phyloP scores from a whole-genome alignment of 176 grass and related monocot genomes.

The Puccinellia tenuiflora region DNA sequence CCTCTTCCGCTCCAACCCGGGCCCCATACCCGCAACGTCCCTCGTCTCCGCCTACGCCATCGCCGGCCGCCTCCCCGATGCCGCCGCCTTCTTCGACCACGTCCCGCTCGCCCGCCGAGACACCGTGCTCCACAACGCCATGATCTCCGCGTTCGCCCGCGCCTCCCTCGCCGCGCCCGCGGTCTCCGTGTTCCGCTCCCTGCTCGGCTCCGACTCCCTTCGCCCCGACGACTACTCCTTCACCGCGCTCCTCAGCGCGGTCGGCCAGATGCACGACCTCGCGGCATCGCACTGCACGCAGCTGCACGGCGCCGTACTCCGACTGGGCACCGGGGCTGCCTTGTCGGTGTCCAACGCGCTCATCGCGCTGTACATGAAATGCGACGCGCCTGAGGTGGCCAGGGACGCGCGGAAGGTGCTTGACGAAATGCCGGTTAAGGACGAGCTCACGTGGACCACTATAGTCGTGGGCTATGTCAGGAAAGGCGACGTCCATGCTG shows the following conservation, averaged over 20 bases:
- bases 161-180: constrained; percentile 40
- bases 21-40: constrained; percentile 58
- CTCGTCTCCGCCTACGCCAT: constrained; percentile 58
- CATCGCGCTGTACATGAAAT: constrained; percentile 59
- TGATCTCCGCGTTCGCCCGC: constrained; percentile 73
- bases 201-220: constrained; percentile 34
- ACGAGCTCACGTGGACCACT: constrained; percentile 82
- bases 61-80: constrained; percentile 44
- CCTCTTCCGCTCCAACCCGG: constrained; percentile 44
- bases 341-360: constrained; percentile 78
- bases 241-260: constrained; percentile 78
- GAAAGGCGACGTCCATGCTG: constrained; percentile 47
- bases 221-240: constrained; percentile 70
- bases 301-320: constrained; percentile 60
- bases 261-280: constrained; percentile 39
- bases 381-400: constrained; percentile 6
- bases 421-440: constrained; percentile 63
- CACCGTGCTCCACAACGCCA: constrained; percentile 79
- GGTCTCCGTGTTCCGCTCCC: constrained; percentile 39
- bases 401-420: constrained; percentile 51
- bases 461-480: constrained; percentile 81
- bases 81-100: constrained; percentile 52
- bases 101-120: constrained; percentile 54
- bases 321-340: constrained; percentile 31
- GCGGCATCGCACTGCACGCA: constrained; percentile 41